phyloP scores from a whole-genome alignment of 345 rosid genomes.

The Anastatica hierochuntica region DNA sequence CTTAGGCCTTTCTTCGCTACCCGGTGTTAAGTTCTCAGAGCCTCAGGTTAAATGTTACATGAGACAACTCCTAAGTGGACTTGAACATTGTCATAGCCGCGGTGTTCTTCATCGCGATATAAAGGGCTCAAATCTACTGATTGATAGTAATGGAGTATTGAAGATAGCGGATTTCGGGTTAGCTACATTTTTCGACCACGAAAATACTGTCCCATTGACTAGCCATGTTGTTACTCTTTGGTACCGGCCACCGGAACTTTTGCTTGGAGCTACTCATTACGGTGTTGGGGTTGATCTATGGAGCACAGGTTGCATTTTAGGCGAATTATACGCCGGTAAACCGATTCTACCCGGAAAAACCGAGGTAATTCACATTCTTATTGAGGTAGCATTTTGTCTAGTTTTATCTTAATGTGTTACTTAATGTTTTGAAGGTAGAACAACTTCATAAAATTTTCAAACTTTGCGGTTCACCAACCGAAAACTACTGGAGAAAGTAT shows the following conservation, averaged over 20 bases:
- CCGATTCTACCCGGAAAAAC: conserved; percentile 93
- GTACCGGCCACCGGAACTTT: conserved; percentile 95
- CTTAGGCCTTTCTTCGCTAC: conserved; percentile 73
- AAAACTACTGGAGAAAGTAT: conserved; percentile 65
- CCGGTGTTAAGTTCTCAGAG: conserved; percentile 67
- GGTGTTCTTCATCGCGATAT: conserved; percentile 87
- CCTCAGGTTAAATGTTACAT: conserved; percentile 97
- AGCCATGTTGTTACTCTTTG: conserved; percentile 94
- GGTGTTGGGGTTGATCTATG: conserved; percentile 86
- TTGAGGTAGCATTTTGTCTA: background rate
- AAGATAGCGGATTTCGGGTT: conserved; percentile 95
- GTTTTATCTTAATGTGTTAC: background rate
- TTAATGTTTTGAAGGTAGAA: conserved; percentile 54
- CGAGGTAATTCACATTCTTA: conserved; percentile 43
- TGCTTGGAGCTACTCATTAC: conserved; percentile 71
- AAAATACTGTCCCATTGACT: conserved; percentile 45
- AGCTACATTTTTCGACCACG: conserved; percentile 63
- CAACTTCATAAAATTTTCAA: conserved; percentile 88
- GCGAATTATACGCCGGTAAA: conserved; percentile 67
- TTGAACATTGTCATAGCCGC: conserved; percentile 78
- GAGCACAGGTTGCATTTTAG: conserved; percentile 95
- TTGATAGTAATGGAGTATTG: conserved; percentile 66
- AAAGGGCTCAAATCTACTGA: conserved; percentile 85
- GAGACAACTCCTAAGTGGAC: conserved; percentile 87
- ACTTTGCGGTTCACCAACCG: conserved; percentile 92